A percentile compares a stretch with the other conserved stretches of the same genome.
Evolutionary conservation across 768 basidiomycete genomes (phyloP).

Genomic region (Russula compacta): DNA sequence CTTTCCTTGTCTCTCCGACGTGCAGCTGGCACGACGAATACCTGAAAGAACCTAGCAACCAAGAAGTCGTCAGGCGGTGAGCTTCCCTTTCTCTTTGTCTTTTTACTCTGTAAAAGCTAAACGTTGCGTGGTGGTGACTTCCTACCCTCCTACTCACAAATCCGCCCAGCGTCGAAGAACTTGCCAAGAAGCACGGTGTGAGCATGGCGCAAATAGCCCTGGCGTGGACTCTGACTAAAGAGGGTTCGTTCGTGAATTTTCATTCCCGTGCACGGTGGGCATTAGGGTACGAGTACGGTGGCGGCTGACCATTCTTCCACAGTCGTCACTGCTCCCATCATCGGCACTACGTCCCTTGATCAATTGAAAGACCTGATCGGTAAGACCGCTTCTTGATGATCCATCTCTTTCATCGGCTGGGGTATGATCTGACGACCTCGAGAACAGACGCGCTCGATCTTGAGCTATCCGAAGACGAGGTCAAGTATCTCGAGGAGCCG

Average conservation of each 20-base stretch:
- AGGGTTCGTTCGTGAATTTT: constrained; percentile 23
- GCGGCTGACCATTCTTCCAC: background rate
- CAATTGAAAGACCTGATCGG: constrained; percentile 28
- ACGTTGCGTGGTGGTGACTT: background rate
- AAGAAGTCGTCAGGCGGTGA: constrained; percentile 13
- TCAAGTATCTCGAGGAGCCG: constrained; percentile 32
- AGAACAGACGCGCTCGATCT: constrained; percentile 27
- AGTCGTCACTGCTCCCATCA: constrained; percentile 29
- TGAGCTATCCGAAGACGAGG: constrained; percentile 33
- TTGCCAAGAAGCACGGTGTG: constrained; percentile 30
- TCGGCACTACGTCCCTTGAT: constrained; percentile 29
- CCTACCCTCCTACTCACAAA: background rate
- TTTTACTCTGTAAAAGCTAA: background rate
- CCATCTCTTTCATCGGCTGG: no score
- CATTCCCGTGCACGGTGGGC: no score
- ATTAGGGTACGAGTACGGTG: background rate
- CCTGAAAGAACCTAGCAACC: constrained; percentile 5
- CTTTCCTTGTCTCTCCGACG: background rate
- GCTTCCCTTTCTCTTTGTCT: background rate
- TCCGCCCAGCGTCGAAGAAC: constrained; percentile 24
- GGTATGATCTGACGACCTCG: background rate
- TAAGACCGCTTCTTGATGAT: background rate
- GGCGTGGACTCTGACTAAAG: constrained; percentile 27
- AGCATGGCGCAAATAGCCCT: constrained; percentile 34
- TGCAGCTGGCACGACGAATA: constrained; percentile 7